Evolutionary conservation across 1,284 basidiomycete genomes (phyloP).

Genomic region (Malassezia vespertilionis): DNA sequence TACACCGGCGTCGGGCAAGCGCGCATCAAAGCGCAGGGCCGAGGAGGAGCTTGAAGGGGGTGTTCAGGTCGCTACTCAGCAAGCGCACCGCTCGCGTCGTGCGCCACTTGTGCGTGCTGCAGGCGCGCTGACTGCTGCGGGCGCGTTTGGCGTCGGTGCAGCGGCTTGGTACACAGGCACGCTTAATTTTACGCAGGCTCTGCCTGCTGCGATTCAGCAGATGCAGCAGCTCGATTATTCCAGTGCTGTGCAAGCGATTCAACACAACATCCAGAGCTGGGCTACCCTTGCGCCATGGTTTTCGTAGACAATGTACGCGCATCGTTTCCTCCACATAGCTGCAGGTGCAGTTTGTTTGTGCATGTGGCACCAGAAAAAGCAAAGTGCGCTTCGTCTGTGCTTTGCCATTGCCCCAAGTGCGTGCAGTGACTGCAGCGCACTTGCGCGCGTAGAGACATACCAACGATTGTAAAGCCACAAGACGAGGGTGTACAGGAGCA

Average conservation of each 20-base stretch:
- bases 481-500: too few species aligned
- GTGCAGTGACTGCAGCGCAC: too few species aligned
- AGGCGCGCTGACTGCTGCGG: slow-evolving; percentile 34
- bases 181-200: slow-evolving; percentile 6
- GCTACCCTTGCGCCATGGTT: slow-evolving; percentile 18
- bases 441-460: too few species aligned
- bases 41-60: slow-evolving; percentile 31
- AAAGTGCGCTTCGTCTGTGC: too few species aligned
- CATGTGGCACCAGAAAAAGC: too few species aligned
- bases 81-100: slow-evolving; percentile 4
- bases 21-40: slow-evolving; percentile 28
- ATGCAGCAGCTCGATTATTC: slow-evolving; percentile 20
- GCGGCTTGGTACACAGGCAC: slow-evolving; percentile 38
- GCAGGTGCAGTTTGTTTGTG: too few species aligned
- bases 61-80: slow-evolving; percentile 16
- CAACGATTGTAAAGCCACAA: too few species aligned
- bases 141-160: slow-evolving; percentile 37
- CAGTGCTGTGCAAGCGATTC: slow-evolving; percentile 22
- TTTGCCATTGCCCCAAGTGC: too few species aligned
- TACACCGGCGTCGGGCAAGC: slow-evolving; percentile 20
- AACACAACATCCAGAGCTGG: slow-evolving; percentile 28
- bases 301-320: background rate
- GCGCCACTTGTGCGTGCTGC: slow-evolving; percentile 31
- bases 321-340: too few species aligned
- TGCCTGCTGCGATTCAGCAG: slow-evolving; percentile 8